Percentiles rank a stretch among this genome's conserved stretches.
These are phyloP conservation scores for Angomonas deanei DNA, from an alignment of 208 protist genomes.

Conservation along the genomic window DNA sequence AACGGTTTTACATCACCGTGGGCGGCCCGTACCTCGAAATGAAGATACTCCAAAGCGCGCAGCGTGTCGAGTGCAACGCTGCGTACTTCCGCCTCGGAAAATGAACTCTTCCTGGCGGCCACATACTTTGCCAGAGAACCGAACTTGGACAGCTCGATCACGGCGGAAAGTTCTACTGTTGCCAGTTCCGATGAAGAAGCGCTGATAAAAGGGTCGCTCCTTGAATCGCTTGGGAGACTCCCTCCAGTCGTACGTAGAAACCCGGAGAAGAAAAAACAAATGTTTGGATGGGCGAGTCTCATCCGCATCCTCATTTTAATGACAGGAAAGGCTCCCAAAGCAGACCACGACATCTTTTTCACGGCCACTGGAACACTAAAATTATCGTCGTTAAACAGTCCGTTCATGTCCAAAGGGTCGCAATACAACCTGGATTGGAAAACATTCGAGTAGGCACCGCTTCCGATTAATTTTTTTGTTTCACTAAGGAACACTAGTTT, in stretches of 20 bases:
- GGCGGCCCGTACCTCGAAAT: constrained; percentile 33
- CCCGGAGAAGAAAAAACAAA: background rate
- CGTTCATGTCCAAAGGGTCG: background rate
- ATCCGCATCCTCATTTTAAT: background rate
- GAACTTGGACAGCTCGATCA: constrained; percentile 1
- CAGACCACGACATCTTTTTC: background rate
- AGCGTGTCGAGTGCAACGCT: constrained; percentile 16
- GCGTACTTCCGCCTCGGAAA: constrained; percentile 15
- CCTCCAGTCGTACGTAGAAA: no score
- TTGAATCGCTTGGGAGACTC: no score
- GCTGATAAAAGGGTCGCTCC: no score
- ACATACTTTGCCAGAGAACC: constrained; percentile 3
- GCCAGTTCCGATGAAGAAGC: no score
- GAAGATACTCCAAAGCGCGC: constrained; percentile 49
- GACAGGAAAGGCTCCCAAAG: background rate
- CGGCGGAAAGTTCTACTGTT: background rate
- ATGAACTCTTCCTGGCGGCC: background rate
- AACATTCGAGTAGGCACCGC: background rate
- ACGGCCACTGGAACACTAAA: background rate
- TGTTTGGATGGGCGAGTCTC: background rate
- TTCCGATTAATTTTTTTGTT: background rate
- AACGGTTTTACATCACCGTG: constrained; percentile 86
- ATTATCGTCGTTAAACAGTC: background rate
- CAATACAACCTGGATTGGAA: background rate
- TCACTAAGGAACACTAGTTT: background rate